A percentile compares a stretch with the other conserved stretches of the same genome.
Conservation (phyloP, 257 asterid genomes). For the Petunia secreta region DNA sequence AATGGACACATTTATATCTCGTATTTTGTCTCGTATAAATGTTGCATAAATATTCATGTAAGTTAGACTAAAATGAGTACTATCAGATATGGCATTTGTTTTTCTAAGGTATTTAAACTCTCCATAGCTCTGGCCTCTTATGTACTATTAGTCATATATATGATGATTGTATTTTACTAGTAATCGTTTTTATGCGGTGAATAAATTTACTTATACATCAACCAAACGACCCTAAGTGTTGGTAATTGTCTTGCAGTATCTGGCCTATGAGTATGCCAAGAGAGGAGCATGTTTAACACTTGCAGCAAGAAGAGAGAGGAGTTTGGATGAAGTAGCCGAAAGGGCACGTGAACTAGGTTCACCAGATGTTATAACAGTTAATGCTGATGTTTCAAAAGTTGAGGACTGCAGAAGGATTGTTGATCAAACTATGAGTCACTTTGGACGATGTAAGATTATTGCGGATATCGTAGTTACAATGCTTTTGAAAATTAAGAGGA, state of each 20-base stretch:
- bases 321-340: slow-evolving; percentile 61
- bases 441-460: slow-evolving; percentile 53
- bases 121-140: too few species aligned
- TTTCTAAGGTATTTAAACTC: too few species aligned
- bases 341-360: slow-evolving; percentile 60
- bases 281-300: slow-evolving; percentile 73
- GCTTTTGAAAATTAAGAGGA: background rate
- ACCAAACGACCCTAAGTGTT: too few species aligned
- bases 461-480: background rate
- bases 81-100: too few species aligned
- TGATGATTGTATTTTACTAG: too few species aligned
- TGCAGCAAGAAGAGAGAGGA: slow-evolving; percentile 71
- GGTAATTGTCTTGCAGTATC: slow-evolving; percentile 40
- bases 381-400: slow-evolving; percentile 50
- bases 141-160: too few species aligned
- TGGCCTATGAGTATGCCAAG: slow-evolving; percentile 81
- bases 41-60: too few species aligned
- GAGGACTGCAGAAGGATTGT: slow-evolving; percentile 64
- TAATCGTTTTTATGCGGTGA: too few species aligned
- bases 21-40: too few species aligned
- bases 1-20: too few species aligned
- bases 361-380: slow-evolving; percentile 60
- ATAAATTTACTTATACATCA: too few species aligned
- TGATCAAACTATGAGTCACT: slow-evolving; percentile 58
- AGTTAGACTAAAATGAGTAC: too few species aligned